Evolutionary conservation across 2,329 filamentous ascomycete genomes (phyloP).

Genomic region (Parascedosporium putredinis): DNA sequence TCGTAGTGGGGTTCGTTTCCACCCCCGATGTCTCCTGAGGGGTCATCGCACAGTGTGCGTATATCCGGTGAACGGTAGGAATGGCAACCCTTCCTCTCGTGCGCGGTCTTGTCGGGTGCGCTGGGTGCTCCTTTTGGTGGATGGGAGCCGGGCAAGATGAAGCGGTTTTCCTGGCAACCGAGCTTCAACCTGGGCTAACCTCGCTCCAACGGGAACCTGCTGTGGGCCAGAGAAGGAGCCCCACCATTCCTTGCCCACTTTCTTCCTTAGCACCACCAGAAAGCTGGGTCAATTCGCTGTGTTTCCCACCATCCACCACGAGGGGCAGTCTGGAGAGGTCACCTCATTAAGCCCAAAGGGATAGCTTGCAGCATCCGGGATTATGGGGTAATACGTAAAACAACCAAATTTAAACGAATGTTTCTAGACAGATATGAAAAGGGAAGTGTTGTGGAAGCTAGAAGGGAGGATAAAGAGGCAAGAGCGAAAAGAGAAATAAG

Average conservation of each 20-base stretch:
- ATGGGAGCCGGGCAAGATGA: too few relatives aligned
- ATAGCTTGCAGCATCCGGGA: constrained; percentile 6
- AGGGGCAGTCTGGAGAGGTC: neutral
- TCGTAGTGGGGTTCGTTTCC: constrained; percentile 10
- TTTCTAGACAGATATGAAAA: neutral
- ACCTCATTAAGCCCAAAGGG: constrained; percentile 8
- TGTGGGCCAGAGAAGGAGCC: too few relatives aligned
- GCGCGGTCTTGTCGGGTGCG: too few relatives aligned
- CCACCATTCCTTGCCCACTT: neutral
- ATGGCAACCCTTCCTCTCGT: too few relatives aligned
- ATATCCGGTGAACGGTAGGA: neutral
- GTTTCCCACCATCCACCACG: neutral
- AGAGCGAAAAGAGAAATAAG: neutral
- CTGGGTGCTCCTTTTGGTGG: too few relatives aligned
- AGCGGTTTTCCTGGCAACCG: too few relatives aligned
- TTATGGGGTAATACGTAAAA: constrained; percentile 7
- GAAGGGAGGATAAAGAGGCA: neutral
- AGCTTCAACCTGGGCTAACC: too few relatives aligned
- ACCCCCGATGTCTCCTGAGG: neutral
- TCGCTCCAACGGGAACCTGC: too few relatives aligned
- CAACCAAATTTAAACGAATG: constrained; percentile 1
- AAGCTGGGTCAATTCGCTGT: neutral
- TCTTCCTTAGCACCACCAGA: neutral
- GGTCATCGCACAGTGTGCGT: neutral
- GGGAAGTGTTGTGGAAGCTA: neutral